Evolutionary conservation across 345 rosid species (phyloP).

Genomic region (Populus euphratica): DNA sequence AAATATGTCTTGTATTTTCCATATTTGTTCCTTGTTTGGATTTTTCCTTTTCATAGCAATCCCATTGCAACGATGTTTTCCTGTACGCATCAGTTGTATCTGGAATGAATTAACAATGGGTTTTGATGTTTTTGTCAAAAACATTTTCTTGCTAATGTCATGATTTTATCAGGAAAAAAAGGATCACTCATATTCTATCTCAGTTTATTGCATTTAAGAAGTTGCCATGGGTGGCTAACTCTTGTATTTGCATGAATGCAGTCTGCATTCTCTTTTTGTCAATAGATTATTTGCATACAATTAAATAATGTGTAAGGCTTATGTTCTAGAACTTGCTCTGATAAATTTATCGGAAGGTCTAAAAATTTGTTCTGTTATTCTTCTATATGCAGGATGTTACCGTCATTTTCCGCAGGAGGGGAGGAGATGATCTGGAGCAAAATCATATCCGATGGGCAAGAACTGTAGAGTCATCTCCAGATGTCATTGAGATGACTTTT

Average conservation of each 20-base stretch:
- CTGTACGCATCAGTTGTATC: background rate
- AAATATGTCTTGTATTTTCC: background rate
- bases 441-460: slow-evolving; percentile 54
- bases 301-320: background rate
- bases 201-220: background rate
- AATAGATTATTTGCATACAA: background rate
- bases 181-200: background rate
- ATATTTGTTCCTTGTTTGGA: background rate
- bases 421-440: slow-evolving; percentile 77
- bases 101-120: background rate
- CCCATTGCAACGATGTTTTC: background rate
- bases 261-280: background rate
- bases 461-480: slow-evolving; percentile 62
- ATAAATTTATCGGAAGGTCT: slow-evolving; percentile 3
- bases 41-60: background rate
- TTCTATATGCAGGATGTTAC: slow-evolving; percentile 57
- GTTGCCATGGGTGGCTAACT: background rate
- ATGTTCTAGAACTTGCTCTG: background rate
- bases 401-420: slow-evolving; percentile 67
- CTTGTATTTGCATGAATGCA: background rate
- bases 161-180: background rate
- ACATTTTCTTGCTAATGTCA: background rate
- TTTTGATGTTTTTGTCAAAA: background rate
- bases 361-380: slow-evolving; percentile 11
- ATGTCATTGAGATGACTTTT: slow-evolving; percentile 70